Evolutionary conservation across 257 asterid species (phyloP), one percentile per base, ranked within the genome.

Genomic region (Lycium barbarum): DNA sequence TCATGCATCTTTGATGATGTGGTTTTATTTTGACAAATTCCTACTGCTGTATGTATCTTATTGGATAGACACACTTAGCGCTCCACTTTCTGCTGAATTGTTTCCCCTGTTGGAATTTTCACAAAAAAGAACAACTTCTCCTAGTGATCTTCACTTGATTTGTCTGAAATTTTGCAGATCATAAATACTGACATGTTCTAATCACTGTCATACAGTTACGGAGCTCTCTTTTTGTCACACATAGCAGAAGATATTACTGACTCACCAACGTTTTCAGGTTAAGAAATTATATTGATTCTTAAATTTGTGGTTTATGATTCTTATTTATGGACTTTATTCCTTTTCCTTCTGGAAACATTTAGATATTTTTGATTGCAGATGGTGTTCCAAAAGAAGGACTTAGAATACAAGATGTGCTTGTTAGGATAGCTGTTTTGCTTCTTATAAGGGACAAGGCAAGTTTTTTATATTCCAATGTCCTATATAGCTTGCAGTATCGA

Each of bases 311-410:
- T 12, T 11, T 73, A 73, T 47, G 80, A 73, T 73, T 73, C 40
- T 47, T 47, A 47, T 73, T 47, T 73, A 20, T 73, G 45, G 80
- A 59, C 20, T 71, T 83, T 84, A 33, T 26, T 61, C 71, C 84
- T 84, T 62, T 80, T 70, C 67, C 82, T 88, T 61, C 82, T 85
- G 83, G 87, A 53, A 61, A 83, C 83, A 68, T 87, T 84, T 79
- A 38, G 33, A 84, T 80, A 84, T 51, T 80, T 81, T 87, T 84
- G 83, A 74, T 85, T 90, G 91, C 93, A 96, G 99, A 95, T 91
- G 98, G 98, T 90, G 99, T 96, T 72, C 99, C 99, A 54, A 96
- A 96, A 92, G 99, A 94, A 89, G 99, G 99, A 84, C 88, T 96
- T 33, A 87, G 98, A 87, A 92, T 93, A 88, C 91, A 88, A 78